phyloP scores from a whole-genome alignment of 2,329 filamentous ascomycete species.

The Xylogone sp. region DNA sequence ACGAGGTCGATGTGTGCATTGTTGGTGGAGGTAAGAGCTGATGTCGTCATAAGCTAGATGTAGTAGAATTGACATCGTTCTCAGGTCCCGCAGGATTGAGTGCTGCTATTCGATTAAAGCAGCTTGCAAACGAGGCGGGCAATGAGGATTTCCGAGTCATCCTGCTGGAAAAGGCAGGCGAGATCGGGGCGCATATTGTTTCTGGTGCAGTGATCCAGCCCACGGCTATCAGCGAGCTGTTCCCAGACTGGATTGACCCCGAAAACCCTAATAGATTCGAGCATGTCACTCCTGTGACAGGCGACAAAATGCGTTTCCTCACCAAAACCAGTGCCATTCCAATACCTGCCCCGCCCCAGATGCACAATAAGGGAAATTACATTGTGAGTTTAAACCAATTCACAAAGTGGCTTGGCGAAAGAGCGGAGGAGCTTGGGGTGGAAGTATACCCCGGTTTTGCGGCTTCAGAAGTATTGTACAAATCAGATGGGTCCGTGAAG shows the following conservation, averaged over 20 bases:
- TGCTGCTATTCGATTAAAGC: conserved; percentile 91
- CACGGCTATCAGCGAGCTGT: conserved; percentile 78
- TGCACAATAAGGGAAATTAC: conserved; percentile 98
- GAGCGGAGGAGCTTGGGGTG: conserved; percentile 93
- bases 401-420: conserved; percentile 90
- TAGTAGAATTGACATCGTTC: background rate
- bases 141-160: conserved; percentile 95
- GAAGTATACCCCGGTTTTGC: conserved; percentile 97
- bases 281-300: conserved; percentile 76
- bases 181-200: conserved; percentile 90
- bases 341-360: conserved; percentile 87
- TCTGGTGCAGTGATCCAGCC: conserved; percentile 96
- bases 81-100: conserved; percentile 83
- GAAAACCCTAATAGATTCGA: conserved; percentile 86
- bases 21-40: conserved; percentile 69
- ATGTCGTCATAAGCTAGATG: background rate
- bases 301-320: conserved; percentile 90
- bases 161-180: conserved; percentile 90
- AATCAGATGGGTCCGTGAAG: conserved; percentile 79
- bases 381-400: conserved; percentile 95
- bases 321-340: conserved; percentile 77
- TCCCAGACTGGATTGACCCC: conserved; percentile 91
- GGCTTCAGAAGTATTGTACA: conserved; percentile 87
- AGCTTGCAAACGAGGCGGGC: conserved; percentile 88
- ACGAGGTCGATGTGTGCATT: conserved; percentile 95